Evolutionary conservation across 768 basidiomycete species (phyloP), one percentile per base, ranked within the genome.

Genomic region (Panaeolus cyanescens): DNA sequence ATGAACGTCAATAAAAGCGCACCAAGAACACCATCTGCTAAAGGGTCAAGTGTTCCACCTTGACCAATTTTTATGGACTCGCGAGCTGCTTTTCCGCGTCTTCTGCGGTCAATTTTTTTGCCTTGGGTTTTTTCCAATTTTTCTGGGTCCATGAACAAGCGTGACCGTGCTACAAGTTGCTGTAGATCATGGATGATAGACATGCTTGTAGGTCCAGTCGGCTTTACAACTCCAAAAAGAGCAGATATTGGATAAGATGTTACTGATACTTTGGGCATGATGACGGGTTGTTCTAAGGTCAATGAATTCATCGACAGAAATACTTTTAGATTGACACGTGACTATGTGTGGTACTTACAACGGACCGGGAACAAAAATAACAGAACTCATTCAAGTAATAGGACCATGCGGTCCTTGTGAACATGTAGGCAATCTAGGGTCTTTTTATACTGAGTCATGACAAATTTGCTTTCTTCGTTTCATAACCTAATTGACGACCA

Each of bases 11-110:
- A 37, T 53, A 4, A 55, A 17, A 54, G 61, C 81, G 66, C 71
- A 95, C 95, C 93, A 64, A 98, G 78, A 15, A 97, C 94, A 42
- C 96, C 96, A 73, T 97, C 94, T 5, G 97, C 97, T 33, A 99
- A 81, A 15, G 97, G 97, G 78, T 99, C 97, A 55, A 99, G 79
- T 3, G 97, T 99, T 4, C 97, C 95, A 30, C 95, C 95, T 74
- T 95, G 93, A 1, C 95, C 95, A 54, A 96, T 85, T 75, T 96
- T 96, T 57, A 95, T 79, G 2, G 74, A 68, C 20, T 85, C 81
- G 54, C 79, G 79, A 56, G 74, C 73, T 45, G 75, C 72, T 62
- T 81, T 83, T 25, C 78, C 79, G 57, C 78, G 79, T 33, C 75
- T 77, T 40, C 78, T 75, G n/a, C 73, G 74, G 50, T 70, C 68